Evolutionary conservation across 257 asterid species (phyloP).

Genomic region (Scutellaria baicalensis): DNA sequence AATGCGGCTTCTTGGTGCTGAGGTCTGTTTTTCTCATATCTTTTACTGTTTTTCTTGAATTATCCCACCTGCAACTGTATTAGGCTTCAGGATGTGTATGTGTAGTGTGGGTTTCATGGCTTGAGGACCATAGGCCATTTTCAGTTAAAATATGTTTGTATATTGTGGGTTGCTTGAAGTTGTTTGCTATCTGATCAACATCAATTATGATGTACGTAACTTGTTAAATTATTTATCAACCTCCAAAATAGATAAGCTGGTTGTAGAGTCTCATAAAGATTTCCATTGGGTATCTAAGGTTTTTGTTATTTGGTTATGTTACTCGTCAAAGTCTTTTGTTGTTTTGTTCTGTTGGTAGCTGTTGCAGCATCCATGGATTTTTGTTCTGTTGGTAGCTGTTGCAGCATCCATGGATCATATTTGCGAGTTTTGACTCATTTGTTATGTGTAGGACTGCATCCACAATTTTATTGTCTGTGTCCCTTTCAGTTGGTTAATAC

Average conservation of each 20-base stretch:
- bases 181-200: neutral
- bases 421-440: neutral
- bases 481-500: neutral
- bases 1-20: constrained; percentile 95
- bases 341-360: neutral
- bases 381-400: neutral
- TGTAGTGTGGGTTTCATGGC: neutral
- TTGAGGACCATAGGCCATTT: neutral
- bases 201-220: neutral
- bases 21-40: constrained; percentile 44
- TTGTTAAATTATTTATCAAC: neutral
- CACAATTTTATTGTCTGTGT: constrained; percentile 1
- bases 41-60: constrained; percentile 1
- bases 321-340: neutral
- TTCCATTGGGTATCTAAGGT: neutral
- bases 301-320: neutral
- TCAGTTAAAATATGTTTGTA: neutral
- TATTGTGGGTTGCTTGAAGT: neutral
- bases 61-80: neutral
- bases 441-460: neutral
- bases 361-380: too few species aligned
- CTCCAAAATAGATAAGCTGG: neutral
- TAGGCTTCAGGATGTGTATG: neutral
- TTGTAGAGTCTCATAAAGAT: neutral
- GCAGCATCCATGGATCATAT: neutral